A percentile compares a stretch with the other conserved stretches of the same genome.
These are phyloP conservation scores for Podospora fimiseda DNA, from an alignment of 495 filamentous ascomycete genomes.

Conservation along the genomic window DNA sequence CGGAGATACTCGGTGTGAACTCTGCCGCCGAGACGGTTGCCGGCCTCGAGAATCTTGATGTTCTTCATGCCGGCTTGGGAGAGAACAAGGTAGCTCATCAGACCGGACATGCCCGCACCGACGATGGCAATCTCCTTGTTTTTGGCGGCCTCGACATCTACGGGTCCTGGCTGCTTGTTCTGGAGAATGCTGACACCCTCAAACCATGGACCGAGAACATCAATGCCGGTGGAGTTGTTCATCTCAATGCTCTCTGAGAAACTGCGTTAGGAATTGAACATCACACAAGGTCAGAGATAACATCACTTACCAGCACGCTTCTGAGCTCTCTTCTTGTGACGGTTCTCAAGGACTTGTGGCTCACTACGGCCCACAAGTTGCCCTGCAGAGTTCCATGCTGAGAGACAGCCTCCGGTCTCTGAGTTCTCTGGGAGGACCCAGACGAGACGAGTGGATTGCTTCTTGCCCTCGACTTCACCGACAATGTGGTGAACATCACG, in stretches of 20 bases:
- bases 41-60: conserved; percentile 36
- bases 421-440: conserved; percentile 49
- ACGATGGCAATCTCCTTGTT: conserved; percentile 54
- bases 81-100: conserved; percentile 48
- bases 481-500: conserved; percentile 31
- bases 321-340: conserved; percentile 26
- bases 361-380: conserved; percentile 40
- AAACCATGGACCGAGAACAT: conserved; percentile 62
- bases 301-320: conserved; percentile 16
- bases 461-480: conserved; percentile 11
- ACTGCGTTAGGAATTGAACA: neutral
- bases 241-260: conserved; percentile 32
- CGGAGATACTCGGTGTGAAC: conserved; percentile 59
- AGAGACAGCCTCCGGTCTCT: conserved; percentile 42
- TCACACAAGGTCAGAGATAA: neutral
- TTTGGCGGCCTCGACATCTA: conserved; percentile 51
- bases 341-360: conserved; percentile 27
- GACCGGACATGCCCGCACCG: conserved; percentile 62
- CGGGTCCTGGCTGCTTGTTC: conserved; percentile 43
- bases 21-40: conserved; percentile 40
- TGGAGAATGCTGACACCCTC: conserved; percentile 59
- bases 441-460: conserved; percentile 35
- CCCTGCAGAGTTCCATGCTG: conserved; percentile 41
- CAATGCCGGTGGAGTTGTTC: conserved; percentile 45
- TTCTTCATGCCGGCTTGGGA: conserved; percentile 35